These are phyloP conservation scores for Diddensiella santjacobensis DNA, from an alignment of 805 yeast genomes.

Conservation along the genomic window DNA sequence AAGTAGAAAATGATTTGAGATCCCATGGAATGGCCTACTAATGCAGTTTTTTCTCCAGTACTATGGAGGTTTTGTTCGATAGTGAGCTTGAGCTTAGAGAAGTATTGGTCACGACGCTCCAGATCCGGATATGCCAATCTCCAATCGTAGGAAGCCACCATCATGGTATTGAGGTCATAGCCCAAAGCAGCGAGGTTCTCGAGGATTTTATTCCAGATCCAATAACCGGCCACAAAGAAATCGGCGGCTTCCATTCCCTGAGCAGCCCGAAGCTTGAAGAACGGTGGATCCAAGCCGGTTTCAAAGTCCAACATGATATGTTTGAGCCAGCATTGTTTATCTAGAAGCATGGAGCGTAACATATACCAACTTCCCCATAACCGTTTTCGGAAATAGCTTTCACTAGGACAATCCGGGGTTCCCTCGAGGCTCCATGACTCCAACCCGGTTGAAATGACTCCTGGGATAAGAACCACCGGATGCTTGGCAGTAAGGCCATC, in stretches of 20 bases:
- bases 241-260: conserved; percentile 97
- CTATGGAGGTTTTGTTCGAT: conserved; percentile 57
- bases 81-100: conserved; percentile 65
- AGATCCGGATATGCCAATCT: conserved; percentile 84
- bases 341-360: conserved; percentile 87
- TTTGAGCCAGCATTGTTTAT: conserved; percentile 89
- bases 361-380: conserved; percentile 97
- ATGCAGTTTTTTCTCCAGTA: conserved; percentile 63
- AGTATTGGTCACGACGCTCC: conserved; percentile 83
- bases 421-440: conserved; percentile 89
- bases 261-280: conserved; percentile 78
- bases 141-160: conserved; percentile 95
- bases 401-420: conserved; percentile 74
- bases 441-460: conserved; percentile 90
- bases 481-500: conserved; percentile 54
- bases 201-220: conserved; percentile 98
- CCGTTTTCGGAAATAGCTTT: conserved; percentile 82
- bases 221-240: conserved; percentile 93
- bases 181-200: conserved; percentile 93
- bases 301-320: conserved; percentile 84
- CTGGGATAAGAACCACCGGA: conserved; percentile 92
- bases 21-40: conserved; percentile 96
- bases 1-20: conserved; percentile 84
- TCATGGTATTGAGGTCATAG: conserved; percentile 87
- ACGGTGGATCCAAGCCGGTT: conserved; percentile 91